Base-by-base conservation (phyloP, 108 stramenopile genomes). In the Pseudonitzschia delicatissima region DNA sequence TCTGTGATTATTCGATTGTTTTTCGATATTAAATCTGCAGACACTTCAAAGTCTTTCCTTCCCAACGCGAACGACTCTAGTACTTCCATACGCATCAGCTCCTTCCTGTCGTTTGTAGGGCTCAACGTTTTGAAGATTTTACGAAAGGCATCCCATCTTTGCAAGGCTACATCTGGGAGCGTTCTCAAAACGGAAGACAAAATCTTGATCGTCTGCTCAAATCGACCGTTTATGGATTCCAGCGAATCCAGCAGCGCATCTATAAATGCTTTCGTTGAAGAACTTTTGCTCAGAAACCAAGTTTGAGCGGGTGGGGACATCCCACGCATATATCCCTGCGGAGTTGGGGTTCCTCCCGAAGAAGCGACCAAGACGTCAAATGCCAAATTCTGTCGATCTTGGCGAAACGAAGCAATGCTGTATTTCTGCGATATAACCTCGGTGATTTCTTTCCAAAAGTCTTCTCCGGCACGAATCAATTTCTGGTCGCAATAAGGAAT, bases 31-130 rank as follows among this genome's bases (percentile, higher is more conserved):
- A 64, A 39, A 18, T 39, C 32, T 15, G 34, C 1, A 18, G 37
- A 26, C 17, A 39, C 51, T 21, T 63, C 55, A 64, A 71, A 71
- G 37, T 62, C 50, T 48, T 39, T 37, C 33, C 73, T 61, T 49
- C 73, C 73, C 20, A 55, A 53, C 21, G 62, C 15, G 17, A 74
- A 52, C n/a, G 73, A 42, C 33, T 74, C 66, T 3, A 74, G 29
- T 7, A 74, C 23, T 11, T 44, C 42, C 18, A 74, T 25, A 2
- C 45, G 45, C 21, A 31, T 21, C 13, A 58, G 28, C 0, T 48
- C 47, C 8, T 1, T 31, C 8, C 5, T 21, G 18, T 11, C 33
- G 57, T 9, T 39, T 21, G 47, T 34, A 21, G 45, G n/a, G 28
- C 18, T 44, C 39, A 47, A 5, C 5, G 27, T 12, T 57, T 29